Evolutionary conservation across 1,284 basidiomycete species (phyloP), one percentile per base, ranked within the genome.

Genomic region (Kalmanozyma brasiliensis): DNA sequence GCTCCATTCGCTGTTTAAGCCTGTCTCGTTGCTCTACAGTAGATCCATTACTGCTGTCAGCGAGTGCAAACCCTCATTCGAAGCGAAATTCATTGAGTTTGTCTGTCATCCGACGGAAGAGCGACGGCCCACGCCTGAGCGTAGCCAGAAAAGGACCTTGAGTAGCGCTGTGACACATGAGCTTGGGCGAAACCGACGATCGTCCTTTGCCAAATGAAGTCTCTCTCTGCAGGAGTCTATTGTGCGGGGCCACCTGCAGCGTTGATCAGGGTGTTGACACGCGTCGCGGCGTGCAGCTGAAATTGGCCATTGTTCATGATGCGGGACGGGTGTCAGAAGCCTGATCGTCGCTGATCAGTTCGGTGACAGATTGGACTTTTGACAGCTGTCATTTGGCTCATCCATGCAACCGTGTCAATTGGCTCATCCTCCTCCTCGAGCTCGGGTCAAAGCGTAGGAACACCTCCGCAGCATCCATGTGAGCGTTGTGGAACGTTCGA

Each of bases 341-440:
- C 55, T 53, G 13, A 65, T 59, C 51, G 42, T 42, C 33, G 8
- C 26, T 52, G 36, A 43, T 6, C 7, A 7, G 16, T n/a, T n/a
- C n/a, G n/a, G n/a, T n/a, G n/a, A n/a, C n/a, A n/a, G 61, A 58
- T 55, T 49, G 51, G 56, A 29, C 29, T 44, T 32, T 3, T 49
- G 62, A 58, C 55, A 64, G 11, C 35, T 64, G 62, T 58, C 62
- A 64, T 10, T 37, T 20, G 22, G 49, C 61, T 64, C 49, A 46
- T 63, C 60, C 4, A 30, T 22, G 26, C 32, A 19, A 17, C 4
- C n/a, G 29, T 61, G 51, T 53, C 58, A 61, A 14, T 36, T 26
- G 11, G 41, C 45, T 62, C 41, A 51, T 62, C 38, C 19, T 34
- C 36, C 16, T 8, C 16, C 10, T n/a, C 30, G 29, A 26, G 11